Percentiles rank a stretch among this genome's conserved stretches.
These are phyloP conservation scores for Barnettozyma californica DNA, from an alignment of 805 yeast genomes.

Conservation along the genomic window DNA sequence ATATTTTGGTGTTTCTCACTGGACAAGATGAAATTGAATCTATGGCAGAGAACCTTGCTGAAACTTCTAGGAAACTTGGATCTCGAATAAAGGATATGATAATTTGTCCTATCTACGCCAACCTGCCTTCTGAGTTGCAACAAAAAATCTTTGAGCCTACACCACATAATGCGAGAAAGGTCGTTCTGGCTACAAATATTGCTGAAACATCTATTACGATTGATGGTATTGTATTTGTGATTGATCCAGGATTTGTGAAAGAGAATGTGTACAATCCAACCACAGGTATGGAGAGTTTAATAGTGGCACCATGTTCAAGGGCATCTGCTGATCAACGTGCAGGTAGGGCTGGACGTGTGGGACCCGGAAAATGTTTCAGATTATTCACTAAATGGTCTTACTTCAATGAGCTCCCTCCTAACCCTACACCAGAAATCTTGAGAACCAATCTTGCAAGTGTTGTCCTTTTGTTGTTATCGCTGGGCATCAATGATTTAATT, in stretches of 20 bases:
- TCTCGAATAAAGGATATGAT: slow-evolving; percentile 47
- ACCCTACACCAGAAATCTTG: slow-evolving; percentile 89
- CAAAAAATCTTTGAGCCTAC: slow-evolving; percentile 80
- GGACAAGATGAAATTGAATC: slow-evolving; percentile 96
- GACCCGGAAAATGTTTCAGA: slow-evolving; percentile 93
- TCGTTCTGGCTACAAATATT: slow-evolving; percentile 91
- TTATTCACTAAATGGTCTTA: slow-evolving; percentile 82
- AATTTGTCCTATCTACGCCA: slow-evolving; percentile 86
- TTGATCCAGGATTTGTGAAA: slow-evolving; percentile 93
- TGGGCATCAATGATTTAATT: slow-evolving; percentile 80
- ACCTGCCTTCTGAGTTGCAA: slow-evolving; percentile 82
- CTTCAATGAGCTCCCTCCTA: slow-evolving; percentile 66
- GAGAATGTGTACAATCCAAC: slow-evolving; percentile 85
- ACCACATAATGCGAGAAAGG: slow-evolving; percentile 72
- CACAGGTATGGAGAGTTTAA: slow-evolving; percentile 82
- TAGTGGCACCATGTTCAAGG: slow-evolving; percentile 83
- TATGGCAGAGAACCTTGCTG: slow-evolving; percentile 63
- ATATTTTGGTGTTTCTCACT: slow-evolving; percentile 83
- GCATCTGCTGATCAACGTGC: slow-evolving; percentile 97
- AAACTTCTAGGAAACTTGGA: slow-evolving; percentile 62
- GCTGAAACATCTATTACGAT: slow-evolving; percentile 97
- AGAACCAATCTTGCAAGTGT: slow-evolving; percentile 76
- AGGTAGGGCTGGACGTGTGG: slow-evolving; percentile 97
- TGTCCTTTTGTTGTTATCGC: slow-evolving; percentile 67
- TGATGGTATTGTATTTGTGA: slow-evolving; percentile 90